These are phyloP conservation scores for Penicillium argentinense DNA, from an alignment of 495 filamentous ascomycete genomes.

Conservation along the genomic window DNA sequence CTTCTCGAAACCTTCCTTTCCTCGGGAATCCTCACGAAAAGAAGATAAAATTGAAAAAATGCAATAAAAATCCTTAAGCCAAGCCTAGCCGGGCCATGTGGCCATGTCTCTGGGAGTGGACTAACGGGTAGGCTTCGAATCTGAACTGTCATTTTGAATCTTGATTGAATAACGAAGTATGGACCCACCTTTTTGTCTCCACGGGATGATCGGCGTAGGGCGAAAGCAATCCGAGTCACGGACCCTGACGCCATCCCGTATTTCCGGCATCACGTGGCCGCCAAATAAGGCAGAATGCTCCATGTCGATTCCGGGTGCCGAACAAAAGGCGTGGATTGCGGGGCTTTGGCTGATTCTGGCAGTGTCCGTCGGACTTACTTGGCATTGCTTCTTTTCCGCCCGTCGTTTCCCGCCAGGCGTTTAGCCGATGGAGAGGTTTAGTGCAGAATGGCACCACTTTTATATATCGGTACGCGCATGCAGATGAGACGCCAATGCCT, in stretches of 20 bases:
- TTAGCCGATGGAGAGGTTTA: background rate
- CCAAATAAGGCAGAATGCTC: slow-evolving; percentile 17
- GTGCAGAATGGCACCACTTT: background rate
- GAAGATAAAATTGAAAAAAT: slow-evolving; percentile 1
- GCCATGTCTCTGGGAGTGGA: slow-evolving; percentile 14
- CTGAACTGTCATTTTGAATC: slow-evolving; percentile 10
- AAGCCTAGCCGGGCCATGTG: slow-evolving; percentile 1
- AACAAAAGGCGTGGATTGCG: background rate
- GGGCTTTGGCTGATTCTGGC: background rate
- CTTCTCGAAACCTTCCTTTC: background rate
- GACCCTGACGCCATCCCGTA: slow-evolving; percentile 13
- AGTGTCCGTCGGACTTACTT: slow-evolving; percentile 11
- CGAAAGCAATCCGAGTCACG: slow-evolving; percentile 5
- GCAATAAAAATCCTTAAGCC: slow-evolving; percentile 2
- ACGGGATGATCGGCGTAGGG: slow-evolving; percentile 2
- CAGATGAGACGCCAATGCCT: too few relatives aligned
- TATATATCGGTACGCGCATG: too few relatives aligned
- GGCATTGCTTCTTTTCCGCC: slow-evolving; percentile 20
- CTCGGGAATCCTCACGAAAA: background rate
- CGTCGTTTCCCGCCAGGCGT: slow-evolving; percentile 1
- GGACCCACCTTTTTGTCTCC: background rate
- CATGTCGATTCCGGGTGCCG: background rate
- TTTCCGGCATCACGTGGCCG: slow-evolving; percentile 12
- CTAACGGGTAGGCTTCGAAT: slow-evolving; percentile 2
- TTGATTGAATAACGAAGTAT: slow-evolving; percentile 2